phyloP scores from a whole-genome alignment of 176 grass and related monocot species.

The Phragmites australis region DNA sequence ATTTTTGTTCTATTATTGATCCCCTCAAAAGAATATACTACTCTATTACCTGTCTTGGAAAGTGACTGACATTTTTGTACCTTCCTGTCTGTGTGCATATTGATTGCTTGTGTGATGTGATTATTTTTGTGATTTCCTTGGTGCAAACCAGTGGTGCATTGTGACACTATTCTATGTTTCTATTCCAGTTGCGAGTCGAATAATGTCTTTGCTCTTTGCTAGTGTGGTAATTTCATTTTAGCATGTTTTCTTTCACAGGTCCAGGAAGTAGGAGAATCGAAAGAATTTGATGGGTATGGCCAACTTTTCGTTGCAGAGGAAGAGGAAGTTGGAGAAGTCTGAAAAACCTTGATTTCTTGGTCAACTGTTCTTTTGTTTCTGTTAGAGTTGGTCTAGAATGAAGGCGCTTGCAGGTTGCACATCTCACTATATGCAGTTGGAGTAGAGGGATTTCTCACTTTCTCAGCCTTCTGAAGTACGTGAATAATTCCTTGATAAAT shows the following conservation, averaged over 20 bases:
- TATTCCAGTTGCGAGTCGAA: background rate
- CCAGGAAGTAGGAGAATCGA: constrained; percentile 12
- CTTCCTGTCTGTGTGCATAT: constrained; percentile 15
- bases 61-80: background rate
- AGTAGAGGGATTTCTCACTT: background rate
- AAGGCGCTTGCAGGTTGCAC: background rate
- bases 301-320: constrained; percentile 4
- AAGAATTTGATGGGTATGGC: background rate
- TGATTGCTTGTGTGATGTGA: background rate
- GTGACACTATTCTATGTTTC: constrained; percentile 25
- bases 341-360: background rate
- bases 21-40: background rate
- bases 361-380: constrained; percentile 4
- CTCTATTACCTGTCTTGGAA: background rate
- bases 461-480: background rate
- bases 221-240: background rate
- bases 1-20: background rate
- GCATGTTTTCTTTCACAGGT: constrained; percentile 17
- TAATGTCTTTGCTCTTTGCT: background rate
- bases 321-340: background rate
- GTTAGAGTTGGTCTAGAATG: background rate
- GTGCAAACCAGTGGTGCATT: constrained; percentile 7
- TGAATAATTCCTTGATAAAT: constrained; percentile 23
- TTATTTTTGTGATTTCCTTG: constrained; percentile 27
- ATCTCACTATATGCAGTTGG: background rate